Evolutionary conservation across 192 early-diverging fungal genomes (phyloP).

Genomic region (Backusella circina): DNA sequence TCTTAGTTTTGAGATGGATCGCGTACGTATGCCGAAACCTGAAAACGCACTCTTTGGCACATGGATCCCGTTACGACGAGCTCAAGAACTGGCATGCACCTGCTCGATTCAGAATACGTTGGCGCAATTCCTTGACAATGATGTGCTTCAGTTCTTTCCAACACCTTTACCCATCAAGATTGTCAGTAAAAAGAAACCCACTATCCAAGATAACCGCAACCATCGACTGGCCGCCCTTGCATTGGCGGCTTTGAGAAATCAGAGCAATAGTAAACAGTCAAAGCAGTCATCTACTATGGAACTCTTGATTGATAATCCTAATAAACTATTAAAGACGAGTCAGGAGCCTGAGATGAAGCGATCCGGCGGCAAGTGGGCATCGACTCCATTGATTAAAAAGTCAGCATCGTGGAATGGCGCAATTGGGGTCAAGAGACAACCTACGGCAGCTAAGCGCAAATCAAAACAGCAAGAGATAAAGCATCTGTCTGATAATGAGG

Average conservation of each 20-base stretch:
- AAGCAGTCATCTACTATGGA: not conserved
- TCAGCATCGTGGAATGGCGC: not conserved
- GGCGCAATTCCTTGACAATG: slow-evolving; percentile 74
- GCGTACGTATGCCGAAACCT: slow-evolving; percentile 70
- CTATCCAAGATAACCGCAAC: not conserved
- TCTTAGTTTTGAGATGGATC: slow-evolving; percentile 80
- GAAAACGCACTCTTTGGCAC: slow-evolving; percentile 79
- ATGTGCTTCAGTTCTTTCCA: slow-evolving; percentile 62
- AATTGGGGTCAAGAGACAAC: not conserved
- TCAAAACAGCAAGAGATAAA: not conserved
- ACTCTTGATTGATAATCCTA: not conserved
- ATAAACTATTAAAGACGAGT: not conserved
- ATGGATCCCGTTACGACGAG: slow-evolving; percentile 88
- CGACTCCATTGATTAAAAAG: not conserved
- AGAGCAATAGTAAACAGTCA: not conserved
- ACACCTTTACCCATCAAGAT: slow-evolving; percentile 51
- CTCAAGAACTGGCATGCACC: slow-evolving; percentile 77
- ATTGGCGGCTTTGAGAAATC: not conserved
- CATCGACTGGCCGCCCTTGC: not conserved
- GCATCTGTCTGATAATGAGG: slow-evolving; percentile 40
- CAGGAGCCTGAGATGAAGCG: not conserved
- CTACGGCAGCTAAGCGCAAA: not conserved
- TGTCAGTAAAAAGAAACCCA: not conserved
- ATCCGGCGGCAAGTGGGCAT: not conserved
- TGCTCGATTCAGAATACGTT: slow-evolving; percentile 77